phyloP scores from a whole-genome alignment of 768 basidiomycete species.

The Chiua virens region DNA sequence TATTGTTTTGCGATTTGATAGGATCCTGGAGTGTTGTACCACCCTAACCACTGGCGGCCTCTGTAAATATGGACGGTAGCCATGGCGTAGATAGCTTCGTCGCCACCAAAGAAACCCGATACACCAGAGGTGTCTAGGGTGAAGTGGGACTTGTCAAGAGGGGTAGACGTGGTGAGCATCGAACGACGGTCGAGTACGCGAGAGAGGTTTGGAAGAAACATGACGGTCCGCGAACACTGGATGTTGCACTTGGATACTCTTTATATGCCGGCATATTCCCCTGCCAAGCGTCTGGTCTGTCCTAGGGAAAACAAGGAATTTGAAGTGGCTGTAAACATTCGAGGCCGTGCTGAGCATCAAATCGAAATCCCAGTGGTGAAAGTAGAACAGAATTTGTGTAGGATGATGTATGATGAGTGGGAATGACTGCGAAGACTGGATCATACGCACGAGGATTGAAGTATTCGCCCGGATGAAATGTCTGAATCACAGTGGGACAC shows the following conservation, averaged over 20 bases:
- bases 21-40: constrained; percentile 40
- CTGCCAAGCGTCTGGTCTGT: constrained; percentile 27
- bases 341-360: too few species aligned
- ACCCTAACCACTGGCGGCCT: constrained; percentile 35
- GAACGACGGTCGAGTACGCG: constrained; percentile 8
- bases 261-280: constrained; percentile 30
- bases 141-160: constrained; percentile 22
- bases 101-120: constrained; percentile 38
- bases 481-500: too few species aligned
- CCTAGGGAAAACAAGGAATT: too few species aligned
- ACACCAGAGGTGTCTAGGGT: constrained; percentile 34
- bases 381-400: too few species aligned
- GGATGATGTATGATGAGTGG: too few species aligned
- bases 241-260: too few species aligned
- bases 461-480: too few species aligned
- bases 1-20: constrained; percentile 36
- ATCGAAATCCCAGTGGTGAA: too few species aligned
- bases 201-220: too few species aligned
- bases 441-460: too few species aligned
- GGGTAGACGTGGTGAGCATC: constrained; percentile 6
- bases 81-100: constrained; percentile 40
- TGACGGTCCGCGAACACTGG: constrained; percentile 30
- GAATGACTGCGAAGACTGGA: too few species aligned
- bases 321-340: too few species aligned
- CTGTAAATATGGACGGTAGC: constrained; percentile 36